Conservation (phyloP, 495 filamentous ascomycete species). For the Lasiosphaeris hirsuta region DNA sequence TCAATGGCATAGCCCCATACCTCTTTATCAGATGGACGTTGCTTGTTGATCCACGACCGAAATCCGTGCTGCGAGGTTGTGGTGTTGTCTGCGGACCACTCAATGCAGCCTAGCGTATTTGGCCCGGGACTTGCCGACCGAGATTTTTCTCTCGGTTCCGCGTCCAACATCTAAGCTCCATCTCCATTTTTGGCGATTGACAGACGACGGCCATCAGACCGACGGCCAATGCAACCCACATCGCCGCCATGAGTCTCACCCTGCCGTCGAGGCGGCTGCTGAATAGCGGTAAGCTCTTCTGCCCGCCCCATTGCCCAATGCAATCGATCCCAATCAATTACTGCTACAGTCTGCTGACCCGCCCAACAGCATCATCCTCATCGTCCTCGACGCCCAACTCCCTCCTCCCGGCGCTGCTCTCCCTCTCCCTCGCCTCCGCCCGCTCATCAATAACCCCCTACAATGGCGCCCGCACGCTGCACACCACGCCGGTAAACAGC, state of each 20-base stretch:
- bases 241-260: constrained; percentile 43
- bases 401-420: constrained; percentile 25
- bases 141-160: constrained; percentile 20
- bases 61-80: neutral
- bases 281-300: constrained; percentile 32
- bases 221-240: constrained; percentile 22
- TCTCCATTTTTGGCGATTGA: neutral
- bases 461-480: constrained; percentile 20
- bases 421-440: constrained; percentile 20
- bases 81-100: constrained; percentile 1
- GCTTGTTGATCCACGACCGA: neutral
- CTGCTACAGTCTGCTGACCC: constrained; percentile 1
- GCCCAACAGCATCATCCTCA: constrained; percentile 1
- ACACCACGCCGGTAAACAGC: constrained; percentile 31
- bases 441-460: constrained; percentile 2
- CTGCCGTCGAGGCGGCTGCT: constrained; percentile 42
- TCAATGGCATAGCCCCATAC: too few relatives aligned
- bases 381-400: constrained; percentile 6
- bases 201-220: constrained; percentile 7
- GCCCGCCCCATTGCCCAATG: constrained; percentile 5
- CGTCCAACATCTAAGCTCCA: neutral
- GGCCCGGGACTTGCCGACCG: constrained; percentile 24
- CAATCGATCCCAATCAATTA: constrained; percentile 1
- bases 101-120: constrained; percentile 9
- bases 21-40: neutral